Evolutionary conservation across 306 rosid genomes (phyloP).

Genomic region (Trifolium subterraneum): DNA sequence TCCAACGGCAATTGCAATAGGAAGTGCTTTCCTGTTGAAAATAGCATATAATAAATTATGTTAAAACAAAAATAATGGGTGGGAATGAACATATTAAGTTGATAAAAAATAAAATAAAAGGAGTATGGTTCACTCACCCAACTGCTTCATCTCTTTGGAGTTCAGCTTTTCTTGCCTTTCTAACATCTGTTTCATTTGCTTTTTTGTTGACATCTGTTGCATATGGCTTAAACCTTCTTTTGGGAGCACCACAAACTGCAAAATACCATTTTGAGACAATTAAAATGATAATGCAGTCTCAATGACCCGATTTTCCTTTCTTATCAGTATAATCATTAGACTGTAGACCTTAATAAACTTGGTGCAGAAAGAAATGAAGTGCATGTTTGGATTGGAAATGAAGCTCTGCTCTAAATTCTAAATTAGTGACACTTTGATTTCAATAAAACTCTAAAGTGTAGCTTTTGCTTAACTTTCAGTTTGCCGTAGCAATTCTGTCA

Average conservation of each 20-base stretch:
- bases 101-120: neutral
- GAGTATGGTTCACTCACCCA: conserved; percentile 66
- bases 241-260: conserved; percentile 98
- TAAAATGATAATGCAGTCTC: conserved; percentile 6
- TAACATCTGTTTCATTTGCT: conserved; percentile 56
- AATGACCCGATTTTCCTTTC: neutral
- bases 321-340: neutral
- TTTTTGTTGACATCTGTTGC: conserved; percentile 61
- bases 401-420: neutral
- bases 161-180: conserved; percentile 76
- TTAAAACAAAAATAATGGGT: neutral
- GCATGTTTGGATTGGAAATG: neutral
- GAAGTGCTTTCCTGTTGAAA: conserved; percentile 72
- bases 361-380: neutral
- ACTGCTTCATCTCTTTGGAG: conserved; percentile 73
- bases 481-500: neutral
- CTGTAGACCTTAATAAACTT: neutral
- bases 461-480: neutral
- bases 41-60: neutral
- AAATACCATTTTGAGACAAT: conserved; percentile 22
- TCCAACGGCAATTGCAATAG: conserved; percentile 77
- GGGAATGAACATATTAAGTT: neutral
- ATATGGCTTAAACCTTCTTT: conserved; percentile 78
- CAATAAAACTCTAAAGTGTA: neutral
- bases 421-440: neutral